These are phyloP conservation scores for Handroanthus guayacan DNA, from an alignment of 257 asterid species.

Conservation along the genomic window DNA sequence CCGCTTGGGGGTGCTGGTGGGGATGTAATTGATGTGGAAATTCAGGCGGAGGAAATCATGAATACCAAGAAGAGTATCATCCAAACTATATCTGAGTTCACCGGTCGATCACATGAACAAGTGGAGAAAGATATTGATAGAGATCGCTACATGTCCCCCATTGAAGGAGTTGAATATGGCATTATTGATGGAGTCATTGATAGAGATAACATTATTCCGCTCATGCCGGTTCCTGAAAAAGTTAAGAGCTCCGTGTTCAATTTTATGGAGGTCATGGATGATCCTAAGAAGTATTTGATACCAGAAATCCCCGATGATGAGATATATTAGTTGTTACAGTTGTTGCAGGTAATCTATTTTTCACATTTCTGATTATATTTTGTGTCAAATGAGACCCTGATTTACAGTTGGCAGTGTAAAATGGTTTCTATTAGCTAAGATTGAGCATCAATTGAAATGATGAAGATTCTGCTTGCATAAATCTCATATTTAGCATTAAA, in stretches of 20 bases:
- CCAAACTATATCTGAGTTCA: constrained; percentile 63
- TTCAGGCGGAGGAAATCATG: constrained; percentile 90
- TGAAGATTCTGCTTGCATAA: too few species aligned
- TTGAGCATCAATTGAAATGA: too few species aligned
- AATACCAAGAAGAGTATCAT: constrained; percentile 78
- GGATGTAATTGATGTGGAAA: constrained; percentile 86
- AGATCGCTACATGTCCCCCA: constrained; percentile 94
- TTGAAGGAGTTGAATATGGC: constrained; percentile 95
- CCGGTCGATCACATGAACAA: constrained; percentile 82
- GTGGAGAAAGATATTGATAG: constrained; percentile 91
- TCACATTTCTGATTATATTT: not conserved
- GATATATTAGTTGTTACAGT: constrained; percentile 56
- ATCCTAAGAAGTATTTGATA: constrained; percentile 60
- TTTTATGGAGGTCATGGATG: constrained; percentile 64
- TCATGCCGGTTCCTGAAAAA: constrained; percentile 76
- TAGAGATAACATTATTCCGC: constrained; percentile 79
- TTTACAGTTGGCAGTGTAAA: too few species aligned
- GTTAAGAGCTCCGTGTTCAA: constrained; percentile 68
- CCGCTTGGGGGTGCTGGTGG: constrained; percentile 98
- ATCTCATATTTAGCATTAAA: too few species aligned
- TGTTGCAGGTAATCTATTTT: constrained; percentile 46
- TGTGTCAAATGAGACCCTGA: not conserved
- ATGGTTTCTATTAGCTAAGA: too few species aligned
- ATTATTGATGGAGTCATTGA: constrained; percentile 91
- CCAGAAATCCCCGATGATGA: constrained; percentile 91